Conservation (phyloP, 2,329 filamentous ascomycete species). For the Sarocladium kiliense region DNA sequence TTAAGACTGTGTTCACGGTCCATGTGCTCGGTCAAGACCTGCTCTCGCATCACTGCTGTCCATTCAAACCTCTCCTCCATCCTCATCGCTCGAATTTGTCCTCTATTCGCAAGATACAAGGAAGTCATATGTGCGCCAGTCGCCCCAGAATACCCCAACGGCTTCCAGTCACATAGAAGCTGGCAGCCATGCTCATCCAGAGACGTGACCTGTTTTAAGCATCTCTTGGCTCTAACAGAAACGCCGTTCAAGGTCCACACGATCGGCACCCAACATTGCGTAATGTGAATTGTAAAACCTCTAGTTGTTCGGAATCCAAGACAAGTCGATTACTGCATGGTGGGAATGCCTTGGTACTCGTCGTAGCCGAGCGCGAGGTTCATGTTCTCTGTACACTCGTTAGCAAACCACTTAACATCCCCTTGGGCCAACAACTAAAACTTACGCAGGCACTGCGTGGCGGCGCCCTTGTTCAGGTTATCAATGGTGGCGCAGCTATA, state of each 20-base stretch:
- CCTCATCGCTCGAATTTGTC: not conserved
- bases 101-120: not conserved
- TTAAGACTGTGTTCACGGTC: too few species aligned
- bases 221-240: slow-evolving; percentile 5
- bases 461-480: slow-evolving; percentile 86
- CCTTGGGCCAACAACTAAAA: too few species aligned
- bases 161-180: not conserved
- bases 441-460: slow-evolving; percentile 85
- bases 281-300: not conserved
- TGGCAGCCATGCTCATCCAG: too few species aligned
- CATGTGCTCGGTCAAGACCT: too few species aligned
- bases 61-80: too few species aligned
- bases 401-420: slow-evolving; percentile 4
- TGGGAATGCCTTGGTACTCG: slow-evolving; percentile 80
- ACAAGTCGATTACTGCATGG: not conserved
- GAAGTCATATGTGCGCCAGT: not conserved
- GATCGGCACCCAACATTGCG: not conserved
- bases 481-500: slow-evolving; percentile 74
- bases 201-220: too few species aligned
- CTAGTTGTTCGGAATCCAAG: not conserved
- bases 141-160: not conserved
- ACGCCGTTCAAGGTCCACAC: not conserved
- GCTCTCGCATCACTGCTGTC: not conserved
- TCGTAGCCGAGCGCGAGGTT: slow-evolving; percentile 80
- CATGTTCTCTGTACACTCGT: slow-evolving; percentile 66